These are phyloP conservation scores for Dissophora ornata DNA, from an alignment of 192 early-diverging fungal genomes.

Conservation along the genomic window DNA sequence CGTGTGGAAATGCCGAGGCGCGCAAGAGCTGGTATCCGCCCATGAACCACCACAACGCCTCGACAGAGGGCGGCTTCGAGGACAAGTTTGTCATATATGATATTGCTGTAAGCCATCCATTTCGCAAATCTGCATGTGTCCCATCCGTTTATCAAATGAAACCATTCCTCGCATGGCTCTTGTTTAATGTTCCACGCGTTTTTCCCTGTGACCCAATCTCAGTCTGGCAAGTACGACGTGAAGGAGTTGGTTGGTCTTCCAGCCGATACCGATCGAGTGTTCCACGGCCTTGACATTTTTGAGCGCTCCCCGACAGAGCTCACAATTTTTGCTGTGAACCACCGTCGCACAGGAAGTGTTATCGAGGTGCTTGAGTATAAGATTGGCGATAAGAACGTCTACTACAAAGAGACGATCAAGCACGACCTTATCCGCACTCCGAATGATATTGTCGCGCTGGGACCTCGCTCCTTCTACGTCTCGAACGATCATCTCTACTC, in stretches of 20 bases:
- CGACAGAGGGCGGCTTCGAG: constrained; percentile 24
- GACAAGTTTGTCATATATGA: constrained; percentile 65
- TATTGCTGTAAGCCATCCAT: constrained; percentile 56
- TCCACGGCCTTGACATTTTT: constrained; percentile 68
- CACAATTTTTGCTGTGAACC: constrained; percentile 69
- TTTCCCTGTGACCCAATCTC: background rate
- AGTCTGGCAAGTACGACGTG: constrained; percentile 58
- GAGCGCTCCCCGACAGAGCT: constrained; percentile 58
- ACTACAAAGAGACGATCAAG: constrained; percentile 62
- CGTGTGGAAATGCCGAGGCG: constrained; percentile 62
- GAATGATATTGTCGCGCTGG: constrained; percentile 68
- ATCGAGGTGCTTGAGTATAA: constrained; percentile 66
- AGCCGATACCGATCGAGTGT: constrained; percentile 35
- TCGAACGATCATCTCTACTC: constrained; percentile 63
- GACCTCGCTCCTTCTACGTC: constrained; percentile 65
- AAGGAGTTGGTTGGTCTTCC: constrained; percentile 52
- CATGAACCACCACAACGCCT: constrained; percentile 22
- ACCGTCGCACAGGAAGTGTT: constrained; percentile 62
- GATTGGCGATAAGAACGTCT: constrained; percentile 52
- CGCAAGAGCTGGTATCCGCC: constrained; percentile 64
- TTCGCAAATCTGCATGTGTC: background rate
- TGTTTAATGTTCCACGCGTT: too few relatives aligned
- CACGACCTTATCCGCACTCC: constrained; percentile 64
- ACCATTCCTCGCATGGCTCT: too few relatives aligned
- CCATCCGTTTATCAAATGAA: background rate